Percentiles rank a stretch among this genome's conserved stretches.
phyloP scores from a whole-genome alignment of 371 early-diverging fungal genomes.

The Choanephora cucurbitarum region DNA sequence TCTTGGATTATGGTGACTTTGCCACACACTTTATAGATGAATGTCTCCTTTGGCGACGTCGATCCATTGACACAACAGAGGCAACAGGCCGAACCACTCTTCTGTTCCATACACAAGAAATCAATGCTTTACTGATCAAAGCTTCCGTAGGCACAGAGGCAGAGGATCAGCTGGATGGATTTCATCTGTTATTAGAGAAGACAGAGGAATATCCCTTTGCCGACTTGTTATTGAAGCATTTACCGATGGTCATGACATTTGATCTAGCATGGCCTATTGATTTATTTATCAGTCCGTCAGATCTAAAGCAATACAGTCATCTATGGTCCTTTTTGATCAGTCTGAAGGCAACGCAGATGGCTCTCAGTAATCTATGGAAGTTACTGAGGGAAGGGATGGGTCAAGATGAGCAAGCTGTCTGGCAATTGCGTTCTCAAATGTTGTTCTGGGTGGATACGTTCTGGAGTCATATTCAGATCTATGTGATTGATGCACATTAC shows the following conservation, averaged over 20 bases:
- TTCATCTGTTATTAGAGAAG: slow-evolving; percentile 20
- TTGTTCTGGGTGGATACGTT: slow-evolving; percentile 72
- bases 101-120: slow-evolving; percentile 55
- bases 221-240: slow-evolving; percentile 51
- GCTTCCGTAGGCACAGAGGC: slow-evolving; percentile 45
- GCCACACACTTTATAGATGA: slow-evolving; percentile 63
- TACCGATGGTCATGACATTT: slow-evolving; percentile 62
- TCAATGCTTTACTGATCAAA: slow-evolving; percentile 59
- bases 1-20: slow-evolving; percentile 73
- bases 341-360: slow-evolving; percentile 47
- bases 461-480: slow-evolving; percentile 80
- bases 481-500: slow-evolving; percentile 59
- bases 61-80: slow-evolving; percentile 15
- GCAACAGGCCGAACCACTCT: slow-evolving; percentile 18
- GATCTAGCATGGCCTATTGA: slow-evolving; percentile 75
- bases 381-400: slow-evolving; percentile 22
- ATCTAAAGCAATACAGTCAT: slow-evolving; percentile 58
- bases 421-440: slow-evolving; percentile 64
- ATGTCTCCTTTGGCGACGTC: slow-evolving; percentile 46
- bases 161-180: slow-evolving; percentile 33
- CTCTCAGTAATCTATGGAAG: slow-evolving; percentile 35
- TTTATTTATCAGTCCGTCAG: slow-evolving; percentile 63
- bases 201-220: slow-evolving; percentile 39
- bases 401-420: slow-evolving; percentile 42
- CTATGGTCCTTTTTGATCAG: slow-evolving; percentile 67